A percentile compares a stretch with the other conserved stretches of the same genome.
phyloP scores from a whole-genome alignment of 805 yeast species.

The Lachancea fermentati region DNA sequence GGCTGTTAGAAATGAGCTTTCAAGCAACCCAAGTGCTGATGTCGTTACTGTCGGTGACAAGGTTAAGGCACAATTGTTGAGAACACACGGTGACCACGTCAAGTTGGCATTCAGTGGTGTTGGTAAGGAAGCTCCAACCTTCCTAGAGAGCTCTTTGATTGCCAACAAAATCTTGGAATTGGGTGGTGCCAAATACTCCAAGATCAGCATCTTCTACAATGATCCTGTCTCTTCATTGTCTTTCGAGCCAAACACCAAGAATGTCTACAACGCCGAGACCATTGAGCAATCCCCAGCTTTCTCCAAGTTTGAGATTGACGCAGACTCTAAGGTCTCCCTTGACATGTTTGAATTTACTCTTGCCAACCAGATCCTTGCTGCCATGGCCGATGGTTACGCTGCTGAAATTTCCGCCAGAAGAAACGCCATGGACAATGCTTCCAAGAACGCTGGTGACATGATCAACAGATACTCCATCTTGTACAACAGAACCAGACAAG shows the following conservation, averaged over 20 bases:
- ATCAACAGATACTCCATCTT: constrained; percentile 91
- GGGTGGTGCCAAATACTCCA: constrained; percentile 48
- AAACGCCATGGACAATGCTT: constrained; percentile 99
- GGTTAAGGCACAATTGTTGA: constrained; percentile 78
- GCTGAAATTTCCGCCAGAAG: constrained; percentile 98
- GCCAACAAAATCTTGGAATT: constrained; percentile 73
- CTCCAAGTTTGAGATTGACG: constrained; percentile 74
- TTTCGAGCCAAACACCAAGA: constrained; percentile 72
- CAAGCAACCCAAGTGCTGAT: constrained; percentile 62
- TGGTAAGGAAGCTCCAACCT: constrained; percentile 96
- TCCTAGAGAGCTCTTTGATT: constrained; percentile 81
- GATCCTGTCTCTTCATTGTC: constrained; percentile 82
- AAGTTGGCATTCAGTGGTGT: constrained; percentile 80
- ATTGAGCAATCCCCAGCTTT: constrained; percentile 83
- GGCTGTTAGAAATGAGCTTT: constrained; percentile 67
- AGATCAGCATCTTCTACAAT: constrained; percentile 80
- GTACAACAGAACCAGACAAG: constrained; percentile 99
- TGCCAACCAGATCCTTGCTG: constrained; percentile 84
- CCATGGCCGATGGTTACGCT: constrained; percentile 97
- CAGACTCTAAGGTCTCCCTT: constrained; percentile 59
- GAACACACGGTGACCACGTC: constrained; percentile 69
- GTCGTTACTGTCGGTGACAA: constrained; percentile 92
- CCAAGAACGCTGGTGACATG: constrained; percentile 99
- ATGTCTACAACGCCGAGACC: constrained; percentile 62
- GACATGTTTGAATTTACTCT: constrained; percentile 80